Conservation (phyloP, 345 rosid species). For the Schrenkiella parvula region DNA sequence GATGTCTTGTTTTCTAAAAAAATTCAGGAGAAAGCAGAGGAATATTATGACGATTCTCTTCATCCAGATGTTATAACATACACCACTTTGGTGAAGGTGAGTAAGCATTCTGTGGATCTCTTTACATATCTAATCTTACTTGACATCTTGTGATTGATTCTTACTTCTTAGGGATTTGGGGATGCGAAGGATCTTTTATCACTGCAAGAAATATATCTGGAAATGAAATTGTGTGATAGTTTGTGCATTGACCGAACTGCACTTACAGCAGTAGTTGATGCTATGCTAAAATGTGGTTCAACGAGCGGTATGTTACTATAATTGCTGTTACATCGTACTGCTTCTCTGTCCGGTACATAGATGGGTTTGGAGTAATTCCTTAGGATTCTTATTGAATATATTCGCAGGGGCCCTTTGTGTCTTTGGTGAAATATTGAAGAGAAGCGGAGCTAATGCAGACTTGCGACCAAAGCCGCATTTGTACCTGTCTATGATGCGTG, state of each 20-base stretch:
- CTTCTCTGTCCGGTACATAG: background rate
- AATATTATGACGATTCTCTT: slow-evolving; percentile 25
- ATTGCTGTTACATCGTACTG: slow-evolving; percentile 6
- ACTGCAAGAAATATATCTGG: slow-evolving; percentile 43
- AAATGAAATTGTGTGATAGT: slow-evolving; percentile 49
- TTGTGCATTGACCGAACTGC: slow-evolving; percentile 60
- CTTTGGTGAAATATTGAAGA: slow-evolving; percentile 73
- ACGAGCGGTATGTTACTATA: slow-evolving; percentile 42
- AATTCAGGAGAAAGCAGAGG: slow-evolving; percentile 51
- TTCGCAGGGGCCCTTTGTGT: slow-evolving; percentile 62
- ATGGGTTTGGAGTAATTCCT: background rate
- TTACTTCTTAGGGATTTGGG: slow-evolving; percentile 52
- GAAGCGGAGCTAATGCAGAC: slow-evolving; percentile 39
- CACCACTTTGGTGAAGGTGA: slow-evolving; percentile 61
- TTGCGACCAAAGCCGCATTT: slow-evolving; percentile 76
- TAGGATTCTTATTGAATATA: slow-evolving; percentile 12
- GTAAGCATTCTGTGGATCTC: slow-evolving; percentile 7
- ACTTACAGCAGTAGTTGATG: slow-evolving; percentile 64
- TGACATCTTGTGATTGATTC: slow-evolving; percentile 4
- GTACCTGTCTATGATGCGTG: slow-evolving; percentile 75
- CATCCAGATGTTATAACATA: slow-evolving; percentile 62
- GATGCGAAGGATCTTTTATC: slow-evolving; percentile 47
- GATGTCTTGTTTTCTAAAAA: background rate
- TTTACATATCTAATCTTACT: background rate
- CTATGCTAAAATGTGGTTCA: slow-evolving; percentile 55